These are phyloP conservation scores for Lachnellula hyalina DNA, from an alignment of 2,329 filamentous ascomycete species.

Conservation along the genomic window DNA sequence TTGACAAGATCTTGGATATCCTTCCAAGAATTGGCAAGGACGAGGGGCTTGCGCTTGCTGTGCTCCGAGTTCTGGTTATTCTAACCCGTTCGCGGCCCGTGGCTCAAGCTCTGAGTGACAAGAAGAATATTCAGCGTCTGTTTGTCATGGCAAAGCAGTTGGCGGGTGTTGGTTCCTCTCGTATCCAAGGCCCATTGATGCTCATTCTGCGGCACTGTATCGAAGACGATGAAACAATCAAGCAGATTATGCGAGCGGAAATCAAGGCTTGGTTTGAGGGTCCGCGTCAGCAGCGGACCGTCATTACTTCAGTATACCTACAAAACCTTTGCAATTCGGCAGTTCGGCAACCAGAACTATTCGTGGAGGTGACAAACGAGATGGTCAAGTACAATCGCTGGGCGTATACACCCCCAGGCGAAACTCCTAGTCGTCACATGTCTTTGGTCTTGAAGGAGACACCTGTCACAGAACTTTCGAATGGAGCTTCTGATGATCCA, in stretches of 20 bases:
- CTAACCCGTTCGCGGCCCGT: conserved; percentile 74
- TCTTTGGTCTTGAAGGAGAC: conserved; percentile 31
- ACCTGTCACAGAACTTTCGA: conserved; percentile 3
- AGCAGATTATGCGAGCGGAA: conserved; percentile 86
- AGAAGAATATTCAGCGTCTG: conserved; percentile 79
- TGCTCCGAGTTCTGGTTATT: conserved; percentile 79
- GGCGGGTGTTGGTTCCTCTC: conserved; percentile 69
- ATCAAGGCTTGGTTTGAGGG: conserved; percentile 72
- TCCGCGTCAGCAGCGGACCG: conserved; percentile 45
- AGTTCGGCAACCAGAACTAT: conserved; percentile 75
- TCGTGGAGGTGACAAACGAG: conserved; percentile 83
- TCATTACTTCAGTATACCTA: conserved; percentile 69
- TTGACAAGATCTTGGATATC: conserved; percentile 74
- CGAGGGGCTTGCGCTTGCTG: conserved; percentile 74
- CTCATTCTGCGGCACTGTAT: conserved; percentile 86
- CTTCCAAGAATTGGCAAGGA: conserved; percentile 86
- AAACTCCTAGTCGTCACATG: conserved; percentile 38
- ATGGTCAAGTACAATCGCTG: conserved; percentile 69
- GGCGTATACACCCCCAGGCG: conserved; percentile 33
- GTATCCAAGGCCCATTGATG: conserved; percentile 61
- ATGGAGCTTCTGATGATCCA: conserved; percentile 24
- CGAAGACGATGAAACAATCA: conserved; percentile 86
- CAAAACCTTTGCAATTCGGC: conserved; percentile 74
- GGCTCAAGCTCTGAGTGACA: conserved; percentile 74
- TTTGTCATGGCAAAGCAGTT: conserved; percentile 97